Base-by-base conservation (phyloP, 1,284 basidiomycete genomes). In the Rhodofomes roseus region DNA sequence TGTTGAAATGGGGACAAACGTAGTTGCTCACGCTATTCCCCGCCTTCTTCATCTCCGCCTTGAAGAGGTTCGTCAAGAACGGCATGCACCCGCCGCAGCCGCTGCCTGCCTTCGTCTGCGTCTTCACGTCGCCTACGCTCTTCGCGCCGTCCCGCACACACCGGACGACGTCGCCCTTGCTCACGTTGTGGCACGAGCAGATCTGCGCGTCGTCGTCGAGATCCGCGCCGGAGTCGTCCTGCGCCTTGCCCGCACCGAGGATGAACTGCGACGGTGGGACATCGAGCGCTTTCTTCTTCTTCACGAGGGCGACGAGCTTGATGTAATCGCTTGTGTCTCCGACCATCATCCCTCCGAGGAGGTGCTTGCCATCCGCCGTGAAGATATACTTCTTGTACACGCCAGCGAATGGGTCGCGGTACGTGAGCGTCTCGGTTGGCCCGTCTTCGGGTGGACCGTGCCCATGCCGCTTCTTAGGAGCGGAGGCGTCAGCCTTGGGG, bases 291-390 rank as follows among this genome's bases (percentile, higher is more conserved):
- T 88, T 87, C 81, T 86, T 85, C 76, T 90, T 90, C 77, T 87
- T 90, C 48, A 89, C 85, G 34, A 92, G 77, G 4, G 84, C 77
- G 12, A 91, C 81, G 5, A 92, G 77, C 72, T 90, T 91, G 63
- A 85, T 81, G 65, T 84, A 92, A 69, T 90, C 87, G 48, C 78
- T 79, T 31, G 85, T 83, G 67, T 92, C 89, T 1, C 90, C 90
- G 16, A 92, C 83, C 89, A 92, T 90, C 83, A 91, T 91, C 1
- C 90, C 90, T 8, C 90, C 90, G 5, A 93, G 72, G 3, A 93
- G 74, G 64, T 89, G 81, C 70, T 86, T 86, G 20, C 90, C 90
- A 68, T 92, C 87, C 11, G 79, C 79, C n/a, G 81, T 87, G 70
- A 92, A 92, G 57, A 92, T 83, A 67, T 90, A 83, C 62, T 92